These are phyloP conservation scores for Jaenimonas drosophilae DNA, from an alignment of 208 protist genomes.

Conservation along the genomic window DNA sequence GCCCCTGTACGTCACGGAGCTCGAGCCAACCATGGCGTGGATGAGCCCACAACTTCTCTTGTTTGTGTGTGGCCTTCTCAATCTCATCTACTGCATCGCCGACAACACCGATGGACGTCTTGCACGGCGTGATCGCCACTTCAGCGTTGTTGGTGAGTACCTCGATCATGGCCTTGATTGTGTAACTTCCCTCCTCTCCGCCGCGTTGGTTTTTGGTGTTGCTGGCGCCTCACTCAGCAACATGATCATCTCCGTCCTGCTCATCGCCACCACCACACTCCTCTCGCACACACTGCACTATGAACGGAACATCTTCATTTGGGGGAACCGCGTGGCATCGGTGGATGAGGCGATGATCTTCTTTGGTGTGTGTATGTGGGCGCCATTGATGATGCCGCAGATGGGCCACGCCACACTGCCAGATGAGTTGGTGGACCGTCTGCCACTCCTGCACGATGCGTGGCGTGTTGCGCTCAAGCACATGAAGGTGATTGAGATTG, in stretches of 20 bases:
- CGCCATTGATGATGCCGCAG: slow-evolving; percentile 40
- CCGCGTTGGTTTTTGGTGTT: slow-evolving; percentile 36
- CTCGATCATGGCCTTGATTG: slow-evolving; percentile 89
- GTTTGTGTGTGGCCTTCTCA: slow-evolving; percentile 57
- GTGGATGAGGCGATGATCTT: slow-evolving; percentile 89
- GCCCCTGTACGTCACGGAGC: slow-evolving; percentile 26
- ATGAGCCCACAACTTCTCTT: slow-evolving; percentile 26
- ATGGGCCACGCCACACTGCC: slow-evolving; percentile 25
- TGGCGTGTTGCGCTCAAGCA: slow-evolving; percentile 3
- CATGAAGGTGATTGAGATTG: slow-evolving; percentile 36
- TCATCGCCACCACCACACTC: slow-evolving; percentile 58
- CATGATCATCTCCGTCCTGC: slow-evolving; percentile 46
- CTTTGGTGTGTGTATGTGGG: slow-evolving; percentile 68
- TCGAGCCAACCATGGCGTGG: slow-evolving; percentile 30
- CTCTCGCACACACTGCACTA: slow-evolving; percentile 81
- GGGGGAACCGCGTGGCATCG: slow-evolving; percentile 75
- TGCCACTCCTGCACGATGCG: background rate
- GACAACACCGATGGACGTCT: slow-evolving; percentile 90
- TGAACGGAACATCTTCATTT: slow-evolving; percentile 75
- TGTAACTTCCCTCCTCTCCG: slow-evolving; percentile 80
- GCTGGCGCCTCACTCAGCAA: slow-evolving; percentile 57
- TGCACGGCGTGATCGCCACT: slow-evolving; percentile 60
- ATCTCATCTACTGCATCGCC: slow-evolving; percentile 76
- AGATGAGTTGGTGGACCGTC: slow-evolving; percentile 7
- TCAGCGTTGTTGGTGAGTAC: slow-evolving; percentile 83